phyloP scores from a whole-genome alignment of 2,329 filamentous ascomycete genomes.

The Colletotrichum abscissum region DNA sequence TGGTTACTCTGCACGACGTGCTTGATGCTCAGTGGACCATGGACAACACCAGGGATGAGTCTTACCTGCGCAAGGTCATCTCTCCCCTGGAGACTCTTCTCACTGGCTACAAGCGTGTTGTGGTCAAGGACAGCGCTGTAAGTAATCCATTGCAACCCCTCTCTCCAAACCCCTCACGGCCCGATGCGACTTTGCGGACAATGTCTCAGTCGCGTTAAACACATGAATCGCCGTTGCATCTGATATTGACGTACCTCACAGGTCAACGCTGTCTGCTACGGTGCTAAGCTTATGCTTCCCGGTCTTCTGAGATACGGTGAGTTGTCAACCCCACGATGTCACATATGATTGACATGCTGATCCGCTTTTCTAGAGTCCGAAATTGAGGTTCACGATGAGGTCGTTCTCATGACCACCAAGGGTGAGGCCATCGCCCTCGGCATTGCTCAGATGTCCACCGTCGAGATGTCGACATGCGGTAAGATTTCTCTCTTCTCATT shows the following conservation, averaged over 20 bases:
- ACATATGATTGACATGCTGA: constrained; percentile 41
- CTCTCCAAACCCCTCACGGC: background rate
- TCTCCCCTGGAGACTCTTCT: constrained; percentile 92
- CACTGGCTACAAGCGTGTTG: constrained; percentile 93
- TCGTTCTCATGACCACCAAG: constrained; percentile 99
- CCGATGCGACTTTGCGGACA: constrained; percentile 22
- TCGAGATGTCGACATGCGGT: constrained; percentile 90
- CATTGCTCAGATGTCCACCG: constrained; percentile 97
- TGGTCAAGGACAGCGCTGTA: constrained; percentile 90
- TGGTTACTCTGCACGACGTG: constrained; percentile 95
- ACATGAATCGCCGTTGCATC: background rate
- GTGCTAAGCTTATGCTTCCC: constrained; percentile 98
- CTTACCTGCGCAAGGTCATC: constrained; percentile 91
- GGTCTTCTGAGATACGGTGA: constrained; percentile 90
- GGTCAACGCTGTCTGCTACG: constrained; percentile 98
- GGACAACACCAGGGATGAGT: constrained; percentile 92
- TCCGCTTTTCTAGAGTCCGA: constrained; percentile 72
- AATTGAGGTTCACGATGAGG: constrained; percentile 95
- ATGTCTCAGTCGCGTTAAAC: constrained; percentile 6
- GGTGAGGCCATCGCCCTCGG: constrained; percentile 97
- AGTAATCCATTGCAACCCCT: constrained; percentile 25
- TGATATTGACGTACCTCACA: constrained; percentile 21
- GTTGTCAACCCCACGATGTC: constrained; percentile 44
- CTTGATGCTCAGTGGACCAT: constrained; percentile 96
- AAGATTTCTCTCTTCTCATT: constrained; percentile 1